Evolutionary conservation across 805 yeast genomes (phyloP).

Genomic region (Blastobotrys peoriensis): DNA sequence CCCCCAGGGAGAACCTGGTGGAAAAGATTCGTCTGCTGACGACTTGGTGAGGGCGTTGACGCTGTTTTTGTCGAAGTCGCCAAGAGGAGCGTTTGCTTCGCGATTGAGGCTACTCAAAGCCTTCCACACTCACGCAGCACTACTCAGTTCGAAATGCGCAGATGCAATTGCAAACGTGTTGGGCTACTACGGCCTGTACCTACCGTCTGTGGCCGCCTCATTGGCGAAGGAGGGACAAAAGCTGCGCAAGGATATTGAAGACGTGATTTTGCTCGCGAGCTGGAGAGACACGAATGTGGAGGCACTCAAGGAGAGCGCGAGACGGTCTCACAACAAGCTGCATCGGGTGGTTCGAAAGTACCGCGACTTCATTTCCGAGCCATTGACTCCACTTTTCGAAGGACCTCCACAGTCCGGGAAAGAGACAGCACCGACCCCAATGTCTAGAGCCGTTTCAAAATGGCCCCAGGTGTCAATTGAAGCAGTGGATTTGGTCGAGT

Average conservation of each 20-base stretch:
- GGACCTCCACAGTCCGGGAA: constrained; percentile 1
- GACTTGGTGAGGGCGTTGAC: constrained; percentile 54
- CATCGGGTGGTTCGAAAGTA: constrained; percentile 82
- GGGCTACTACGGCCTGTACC: constrained; percentile 62
- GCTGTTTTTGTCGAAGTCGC: constrained; percentile 66
- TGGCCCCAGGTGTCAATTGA: not conserved
- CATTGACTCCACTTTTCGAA: constrained; percentile 53
- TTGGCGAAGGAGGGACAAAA: constrained; percentile 43
- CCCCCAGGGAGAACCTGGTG: constrained; percentile 12
- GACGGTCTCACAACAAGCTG: constrained; percentile 75
- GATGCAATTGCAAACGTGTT: constrained; percentile 52
- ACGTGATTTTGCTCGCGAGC: constrained; percentile 81
- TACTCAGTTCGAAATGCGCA: constrained; percentile 27
- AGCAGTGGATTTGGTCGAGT: not conserved
- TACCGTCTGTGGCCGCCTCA: constrained; percentile 40
- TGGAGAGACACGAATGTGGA: constrained; percentile 96
- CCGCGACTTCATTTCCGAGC: constrained; percentile 51
- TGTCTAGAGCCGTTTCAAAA: not conserved
- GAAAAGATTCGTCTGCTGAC: constrained; percentile 16
- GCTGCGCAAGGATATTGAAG: constrained; percentile 74
- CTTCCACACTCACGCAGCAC: constrained; percentile 49
- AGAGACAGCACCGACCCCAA: constrained; percentile 30
- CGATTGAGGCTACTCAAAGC: constrained; percentile 60
- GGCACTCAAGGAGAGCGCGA: constrained; percentile 90
- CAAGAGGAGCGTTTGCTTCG: constrained; percentile 64